phyloP scores from a whole-genome alignment of 768 basidiomycete species.

The Gymnopilus junonius region DNA sequence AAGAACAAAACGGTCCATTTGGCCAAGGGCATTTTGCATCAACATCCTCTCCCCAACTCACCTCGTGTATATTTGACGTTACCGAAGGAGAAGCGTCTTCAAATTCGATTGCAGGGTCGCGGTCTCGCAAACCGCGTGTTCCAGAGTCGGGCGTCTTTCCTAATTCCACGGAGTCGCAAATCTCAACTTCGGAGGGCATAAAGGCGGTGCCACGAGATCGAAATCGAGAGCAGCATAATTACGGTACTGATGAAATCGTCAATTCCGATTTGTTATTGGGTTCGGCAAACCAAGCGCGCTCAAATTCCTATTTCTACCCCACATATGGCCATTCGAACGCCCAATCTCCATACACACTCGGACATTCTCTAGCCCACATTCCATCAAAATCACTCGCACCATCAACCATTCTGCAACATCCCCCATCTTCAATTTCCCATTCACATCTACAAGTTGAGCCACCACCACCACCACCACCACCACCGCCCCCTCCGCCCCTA shows the following conservation, averaged over 20 bases:
- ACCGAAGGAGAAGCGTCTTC: background rate
- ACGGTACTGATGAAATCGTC: background rate
- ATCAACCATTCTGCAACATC: background rate
- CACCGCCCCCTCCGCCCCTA: background rate
- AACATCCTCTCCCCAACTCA: constrained; percentile 15
- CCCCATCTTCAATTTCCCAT: background rate
- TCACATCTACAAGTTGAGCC: background rate
- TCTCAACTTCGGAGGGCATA: background rate
- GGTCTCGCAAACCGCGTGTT: background rate
- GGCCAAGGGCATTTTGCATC: background rate
- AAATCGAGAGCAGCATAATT: background rate
- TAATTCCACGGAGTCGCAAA: background rate
- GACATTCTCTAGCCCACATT: no score
- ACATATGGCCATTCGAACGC: background rate
- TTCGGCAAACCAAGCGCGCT: background rate
- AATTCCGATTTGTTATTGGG: background rate
- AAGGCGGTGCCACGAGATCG: background rate
- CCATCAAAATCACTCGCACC: background rate
- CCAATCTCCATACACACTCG: background rate
- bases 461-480: no score
- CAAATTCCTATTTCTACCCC: background rate
- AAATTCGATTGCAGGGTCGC: background rate
- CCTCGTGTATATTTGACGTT: constrained; percentile 12
- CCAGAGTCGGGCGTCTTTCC: background rate
- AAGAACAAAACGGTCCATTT: background rate